Evolutionary conservation across 2,329 filamentous ascomycete species (phyloP).

Genomic region (Lecanoromycetidae sp.): DNA sequence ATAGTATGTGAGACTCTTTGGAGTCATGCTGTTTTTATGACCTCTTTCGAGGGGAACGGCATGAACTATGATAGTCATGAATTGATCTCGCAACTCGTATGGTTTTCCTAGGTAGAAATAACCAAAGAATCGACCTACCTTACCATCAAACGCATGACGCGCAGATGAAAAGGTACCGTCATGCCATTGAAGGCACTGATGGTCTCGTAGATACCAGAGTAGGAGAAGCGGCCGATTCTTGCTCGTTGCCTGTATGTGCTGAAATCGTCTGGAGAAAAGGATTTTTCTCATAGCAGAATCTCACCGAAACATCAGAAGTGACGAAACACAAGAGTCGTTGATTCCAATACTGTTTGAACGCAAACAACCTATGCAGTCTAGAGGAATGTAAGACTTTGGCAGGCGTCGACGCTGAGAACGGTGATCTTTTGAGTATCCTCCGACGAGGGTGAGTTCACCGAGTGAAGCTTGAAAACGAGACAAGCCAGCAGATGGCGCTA

Average conservation of each 20-base stretch:
- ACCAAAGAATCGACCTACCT: slow-evolving; percentile 30
- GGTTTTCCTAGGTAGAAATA: slow-evolving; percentile 27
- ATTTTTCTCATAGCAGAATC: too few relatives aligned
- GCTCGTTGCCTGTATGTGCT: slow-evolving; percentile 12
- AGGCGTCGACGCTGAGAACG: too few relatives aligned
- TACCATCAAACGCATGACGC: slow-evolving; percentile 36
- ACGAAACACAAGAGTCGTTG: not conserved
- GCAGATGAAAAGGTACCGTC: slow-evolving; percentile 33
- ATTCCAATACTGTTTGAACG: too few relatives aligned
- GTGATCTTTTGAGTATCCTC: too few relatives aligned
- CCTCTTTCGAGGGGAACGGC: slow-evolving; percentile 36
- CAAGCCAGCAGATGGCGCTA: too few relatives aligned
- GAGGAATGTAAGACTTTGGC: too few relatives aligned
- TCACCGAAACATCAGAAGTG: too few relatives aligned
- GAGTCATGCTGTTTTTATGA: slow-evolving; percentile 39
- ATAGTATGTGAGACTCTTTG: slow-evolving; percentile 37
- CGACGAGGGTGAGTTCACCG: too few relatives aligned
- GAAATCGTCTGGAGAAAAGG: too few relatives aligned
- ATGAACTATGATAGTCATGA: slow-evolving; percentile 45
- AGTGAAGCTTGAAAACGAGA: too few relatives aligned
- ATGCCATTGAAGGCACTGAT: slow-evolving; percentile 21
- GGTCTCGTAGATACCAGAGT: slow-evolving; percentile 31
- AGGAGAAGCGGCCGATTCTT: slow-evolving; percentile 37
- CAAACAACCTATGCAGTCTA: too few relatives aligned
- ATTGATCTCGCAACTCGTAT: slow-evolving; percentile 35